Evolutionary conservation across 176 grass and related monocot genomes (phyloP).

Genomic region (Lolium rigidum): DNA sequence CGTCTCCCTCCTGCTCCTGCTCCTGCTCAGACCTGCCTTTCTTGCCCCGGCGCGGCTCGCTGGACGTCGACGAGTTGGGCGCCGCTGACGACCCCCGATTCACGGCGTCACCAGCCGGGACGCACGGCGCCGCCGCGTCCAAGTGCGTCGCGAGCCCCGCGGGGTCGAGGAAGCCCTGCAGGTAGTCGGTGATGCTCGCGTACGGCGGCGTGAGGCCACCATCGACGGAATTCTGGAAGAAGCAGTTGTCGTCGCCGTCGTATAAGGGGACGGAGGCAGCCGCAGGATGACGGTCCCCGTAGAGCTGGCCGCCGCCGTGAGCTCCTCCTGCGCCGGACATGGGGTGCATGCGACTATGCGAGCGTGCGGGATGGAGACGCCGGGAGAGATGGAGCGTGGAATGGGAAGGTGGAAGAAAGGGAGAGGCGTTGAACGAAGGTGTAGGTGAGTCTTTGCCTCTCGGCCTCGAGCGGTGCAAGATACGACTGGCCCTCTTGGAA

Average conservation of each 20-base stretch:
- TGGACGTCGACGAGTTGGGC: slow-evolving; percentile 56
- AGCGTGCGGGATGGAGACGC: background rate
- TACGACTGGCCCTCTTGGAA: background rate
- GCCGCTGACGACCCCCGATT: background rate
- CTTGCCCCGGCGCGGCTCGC: slow-evolving; percentile 32
- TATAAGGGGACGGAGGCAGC: too few relatives aligned
- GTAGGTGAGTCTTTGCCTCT: background rate
- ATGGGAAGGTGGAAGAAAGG: background rate
- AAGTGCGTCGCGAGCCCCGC: slow-evolving; percentile 11
- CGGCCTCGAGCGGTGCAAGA: background rate
- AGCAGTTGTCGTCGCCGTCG: background rate
- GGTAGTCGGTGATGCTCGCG: slow-evolving; percentile 46
- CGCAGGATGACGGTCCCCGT: background rate
- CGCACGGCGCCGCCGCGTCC: slow-evolving; percentile 20
- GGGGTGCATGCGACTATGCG: background rate
- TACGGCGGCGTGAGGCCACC: slow-evolving; percentile 11
- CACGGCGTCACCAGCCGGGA: too few relatives aligned
- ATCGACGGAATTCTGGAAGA: background rate
- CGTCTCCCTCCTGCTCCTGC: slow-evolving; percentile 10
- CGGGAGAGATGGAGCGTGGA: background rate
- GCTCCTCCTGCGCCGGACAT: slow-evolving; percentile 20
- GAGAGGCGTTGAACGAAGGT: slow-evolving; percentile 24
- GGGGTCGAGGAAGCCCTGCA: slow-evolving; percentile 37
- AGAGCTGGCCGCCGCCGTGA: background rate
- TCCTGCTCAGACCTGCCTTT: slow-evolving; percentile 1